phyloP scores from a whole-genome alignment of 106 monocot species.

The Ottelia alismoides region DNA sequence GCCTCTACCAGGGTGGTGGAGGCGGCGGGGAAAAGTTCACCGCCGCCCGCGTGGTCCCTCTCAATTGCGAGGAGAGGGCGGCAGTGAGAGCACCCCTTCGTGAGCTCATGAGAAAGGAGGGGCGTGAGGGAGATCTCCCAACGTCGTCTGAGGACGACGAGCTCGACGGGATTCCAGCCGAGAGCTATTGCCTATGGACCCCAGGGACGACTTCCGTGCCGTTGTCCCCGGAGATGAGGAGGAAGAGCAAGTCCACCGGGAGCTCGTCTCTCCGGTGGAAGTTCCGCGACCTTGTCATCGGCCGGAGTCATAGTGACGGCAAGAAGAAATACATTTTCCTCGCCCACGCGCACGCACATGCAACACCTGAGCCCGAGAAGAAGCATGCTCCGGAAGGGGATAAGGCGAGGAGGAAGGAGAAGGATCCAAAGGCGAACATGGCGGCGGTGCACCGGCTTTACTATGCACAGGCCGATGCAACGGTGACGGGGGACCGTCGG shows the following conservation, averaged over 20 bases:
- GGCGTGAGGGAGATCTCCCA: constrained; percentile 6
- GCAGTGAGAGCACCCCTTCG: neutral
- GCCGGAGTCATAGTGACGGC: constrained; percentile 64
- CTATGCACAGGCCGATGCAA: constrained; percentile 16
- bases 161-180: constrained; percentile 12
- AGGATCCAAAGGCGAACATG: constrained; percentile 6
- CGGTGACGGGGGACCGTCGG: constrained; percentile 2
- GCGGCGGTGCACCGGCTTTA: constrained; percentile 12
- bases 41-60: no score
- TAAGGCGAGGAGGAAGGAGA: constrained; percentile 1
- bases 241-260: constrained; percentile 40
- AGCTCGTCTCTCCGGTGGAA: constrained; percentile 21
- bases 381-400: neutral
- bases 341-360: neutral
- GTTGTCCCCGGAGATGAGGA: constrained; percentile 14
- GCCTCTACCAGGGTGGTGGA: neutral
- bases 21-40: neutral
- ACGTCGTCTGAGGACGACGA: constrained; percentile 18
- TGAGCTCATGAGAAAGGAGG: constrained; percentile 15
- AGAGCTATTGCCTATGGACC: constrained; percentile 26
- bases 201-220: constrained; percentile 13
- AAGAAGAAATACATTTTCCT: constrained; percentile 36
- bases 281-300: constrained; percentile 33
- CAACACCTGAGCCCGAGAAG: neutral
- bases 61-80: neutral